Conservation (phyloP, 805 yeast species). For the Metschnikowia gruessii region DNA sequence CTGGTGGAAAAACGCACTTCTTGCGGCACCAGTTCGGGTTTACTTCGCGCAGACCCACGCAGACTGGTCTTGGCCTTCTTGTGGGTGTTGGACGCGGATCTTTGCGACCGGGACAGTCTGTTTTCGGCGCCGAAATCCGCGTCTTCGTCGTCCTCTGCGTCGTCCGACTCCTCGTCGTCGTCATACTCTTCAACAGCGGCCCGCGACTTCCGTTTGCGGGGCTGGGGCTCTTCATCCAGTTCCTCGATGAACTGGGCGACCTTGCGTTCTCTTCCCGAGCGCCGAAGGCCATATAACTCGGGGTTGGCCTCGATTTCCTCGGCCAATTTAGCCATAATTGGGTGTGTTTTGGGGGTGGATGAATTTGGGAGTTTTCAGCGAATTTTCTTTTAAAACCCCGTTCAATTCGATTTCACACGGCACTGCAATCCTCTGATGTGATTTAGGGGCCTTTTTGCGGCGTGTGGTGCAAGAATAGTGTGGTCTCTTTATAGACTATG, state of each 20-base stretch:
- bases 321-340: constrained; percentile 17
- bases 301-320: constrained; percentile 48
- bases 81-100: constrained; percentile 11
- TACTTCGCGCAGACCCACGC: not conserved
- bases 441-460: no score
- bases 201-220: constrained; percentile 14
- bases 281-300: constrained; percentile 77
- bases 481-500: no score
- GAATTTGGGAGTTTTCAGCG: no score
- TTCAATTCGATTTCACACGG: no score
- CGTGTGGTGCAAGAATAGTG: no score
- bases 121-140: constrained; percentile 10
- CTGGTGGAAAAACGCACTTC: constrained; percentile 80
- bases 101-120: not conserved
- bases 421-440: no score
- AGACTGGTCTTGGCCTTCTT: constrained; percentile 11
- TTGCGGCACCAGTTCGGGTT: constrained; percentile 20
- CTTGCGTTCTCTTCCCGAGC: constrained; percentile 64
- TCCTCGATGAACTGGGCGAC: constrained; percentile 33
- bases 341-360: not conserved
- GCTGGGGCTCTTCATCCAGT: constrained; percentile 31
- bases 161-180: constrained; percentile 18
- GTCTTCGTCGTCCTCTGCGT: constrained; percentile 20
- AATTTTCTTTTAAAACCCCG: no score
- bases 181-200: constrained; percentile 17